Evolutionary conservation across 805 yeast genomes (phyloP).

Genomic region (Candida endomychidarum): DNA sequence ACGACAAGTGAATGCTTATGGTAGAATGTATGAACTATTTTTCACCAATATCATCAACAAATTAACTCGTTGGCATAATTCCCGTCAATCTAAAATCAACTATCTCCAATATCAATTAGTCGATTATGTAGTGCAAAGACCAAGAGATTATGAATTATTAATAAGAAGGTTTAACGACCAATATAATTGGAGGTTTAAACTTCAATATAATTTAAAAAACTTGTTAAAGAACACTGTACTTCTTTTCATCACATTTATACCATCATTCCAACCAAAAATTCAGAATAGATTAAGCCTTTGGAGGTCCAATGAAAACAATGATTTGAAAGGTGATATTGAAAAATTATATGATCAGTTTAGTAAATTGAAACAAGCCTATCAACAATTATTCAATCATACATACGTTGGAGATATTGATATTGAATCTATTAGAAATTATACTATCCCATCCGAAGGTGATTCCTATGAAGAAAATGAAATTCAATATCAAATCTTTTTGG

Average conservation of each 20-base stretch:
- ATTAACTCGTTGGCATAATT: background rate
- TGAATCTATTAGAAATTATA: slow-evolving; percentile 5
- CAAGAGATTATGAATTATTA: slow-evolving; percentile 24
- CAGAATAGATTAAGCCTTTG: slow-evolving; percentile 17
- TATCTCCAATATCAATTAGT: slow-evolving; percentile 1
- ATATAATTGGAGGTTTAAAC: background rate
- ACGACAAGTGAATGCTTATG: background rate
- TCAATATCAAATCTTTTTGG: slow-evolving; percentile 14
- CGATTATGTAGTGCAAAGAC: slow-evolving; percentile 18
- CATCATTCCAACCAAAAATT: slow-evolving; percentile 16
- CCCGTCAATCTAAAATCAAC: background rate
- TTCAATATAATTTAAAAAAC: slow-evolving; percentile 13
- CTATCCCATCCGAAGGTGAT: background rate
- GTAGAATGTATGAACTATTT: background rate
- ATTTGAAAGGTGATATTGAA: slow-evolving; percentile 14
- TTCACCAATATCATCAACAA: background rate
- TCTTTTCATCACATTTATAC: slow-evolving; percentile 16
- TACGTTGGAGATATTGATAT: slow-evolving; percentile 7
- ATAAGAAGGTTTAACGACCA: background rate
- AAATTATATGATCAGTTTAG: slow-evolving; percentile 6
- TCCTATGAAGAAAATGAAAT: slow-evolving; percentile 11
- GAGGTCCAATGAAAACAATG: slow-evolving; percentile 19
- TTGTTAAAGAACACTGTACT: slow-evolving; percentile 22
- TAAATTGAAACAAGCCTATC: background rate
- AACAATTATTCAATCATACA: background rate